Conservation (phyloP, 768 basidiomycete genomes). For the Tephrocybe sp. region DNA sequence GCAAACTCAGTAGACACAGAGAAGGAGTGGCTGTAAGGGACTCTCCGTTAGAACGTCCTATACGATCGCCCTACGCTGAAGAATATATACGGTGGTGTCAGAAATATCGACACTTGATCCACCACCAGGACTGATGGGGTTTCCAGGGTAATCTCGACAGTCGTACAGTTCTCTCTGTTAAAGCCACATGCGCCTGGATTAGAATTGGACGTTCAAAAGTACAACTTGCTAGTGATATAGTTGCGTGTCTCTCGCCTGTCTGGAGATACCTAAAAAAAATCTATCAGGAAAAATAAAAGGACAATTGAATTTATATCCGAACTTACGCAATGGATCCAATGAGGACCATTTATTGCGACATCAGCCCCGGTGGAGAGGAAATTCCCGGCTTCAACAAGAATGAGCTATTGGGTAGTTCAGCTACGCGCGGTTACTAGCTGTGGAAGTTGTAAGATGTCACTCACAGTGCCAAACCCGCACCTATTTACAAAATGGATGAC, state of each 20-base stretch:
- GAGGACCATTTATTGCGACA: slow-evolving; percentile 26
- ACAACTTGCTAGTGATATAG: background rate
- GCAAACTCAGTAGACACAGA: slow-evolving; percentile 40
- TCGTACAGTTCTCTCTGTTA: slow-evolving; percentile 39
- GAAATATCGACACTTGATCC: slow-evolving; percentile 37
- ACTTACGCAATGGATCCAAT: slow-evolving; percentile 36
- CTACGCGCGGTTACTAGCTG: background rate
- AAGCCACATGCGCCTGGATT: slow-evolving; percentile 34
- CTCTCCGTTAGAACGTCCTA: slow-evolving; percentile 6
- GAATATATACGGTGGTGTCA: slow-evolving; percentile 30
- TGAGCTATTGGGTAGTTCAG: slow-evolving; percentile 20
- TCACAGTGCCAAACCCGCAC: slow-evolving; percentile 34
- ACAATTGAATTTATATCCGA: too few species aligned
- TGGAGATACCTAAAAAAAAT: slow-evolving; percentile 29
- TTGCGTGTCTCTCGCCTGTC: slow-evolving; percentile 21
- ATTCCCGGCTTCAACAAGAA: slow-evolving; percentile 27
- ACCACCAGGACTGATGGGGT: slow-evolving; percentile 28
- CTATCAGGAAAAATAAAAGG: background rate
- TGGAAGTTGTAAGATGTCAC: background rate
- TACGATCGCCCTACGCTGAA: too few species aligned
- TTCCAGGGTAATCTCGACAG: slow-evolving; percentile 37
- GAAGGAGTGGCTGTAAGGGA: slow-evolving; percentile 33
- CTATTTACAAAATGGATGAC: slow-evolving; percentile 36
- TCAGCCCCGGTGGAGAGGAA: slow-evolving; percentile 33
- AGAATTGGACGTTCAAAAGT: slow-evolving; percentile 1